Percentiles rank a stretch among this genome's conserved stretches.
Evolutionary conservation across 129 eudicot species (phyloP).

Genomic region (Helichrysum umbraculigerum): DNA sequence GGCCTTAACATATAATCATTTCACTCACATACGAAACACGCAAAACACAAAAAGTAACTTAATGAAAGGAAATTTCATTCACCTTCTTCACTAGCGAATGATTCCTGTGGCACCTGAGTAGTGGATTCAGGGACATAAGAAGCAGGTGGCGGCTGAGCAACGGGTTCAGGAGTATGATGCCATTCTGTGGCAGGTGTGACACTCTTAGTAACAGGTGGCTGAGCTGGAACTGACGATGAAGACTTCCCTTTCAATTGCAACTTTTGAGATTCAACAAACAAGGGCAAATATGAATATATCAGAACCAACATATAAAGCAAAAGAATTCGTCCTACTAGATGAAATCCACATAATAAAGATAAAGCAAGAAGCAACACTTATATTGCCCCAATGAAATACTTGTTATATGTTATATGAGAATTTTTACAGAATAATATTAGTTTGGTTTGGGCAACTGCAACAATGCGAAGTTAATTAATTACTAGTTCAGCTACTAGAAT

Average conservation of each 20-base stretch:
- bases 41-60: not conserved
- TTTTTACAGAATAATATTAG: not conserved
- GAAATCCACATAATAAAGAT: not conserved
- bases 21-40: not conserved
- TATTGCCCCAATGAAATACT: not conserved
- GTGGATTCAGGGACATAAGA: conserved; percentile 33
- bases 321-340: not conserved
- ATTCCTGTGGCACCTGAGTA: conserved; percentile 50
- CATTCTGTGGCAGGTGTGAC: conserved; percentile 33
- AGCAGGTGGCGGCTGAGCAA: conserved; percentile 35
- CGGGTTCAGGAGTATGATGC: conserved; percentile 34
- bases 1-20: not conserved
- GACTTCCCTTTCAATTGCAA: conserved; percentile 67
- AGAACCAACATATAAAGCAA: conserved; percentile 10
- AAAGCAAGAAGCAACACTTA: not conserved
- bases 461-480: too few species aligned
- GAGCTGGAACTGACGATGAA: conserved; percentile 46
- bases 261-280: conserved; percentile 32
- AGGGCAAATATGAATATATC: not conserved
- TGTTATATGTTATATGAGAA: not conserved
- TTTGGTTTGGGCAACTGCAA: not conserved
- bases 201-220: conserved; percentile 35
- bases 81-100: conserved; percentile 58
- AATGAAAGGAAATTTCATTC: not conserved
- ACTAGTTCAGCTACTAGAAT: not conserved